Evolutionary conservation across 1,284 basidiomycete genomes (phyloP).

Genomic region (Coniferiporia weirii): DNA sequence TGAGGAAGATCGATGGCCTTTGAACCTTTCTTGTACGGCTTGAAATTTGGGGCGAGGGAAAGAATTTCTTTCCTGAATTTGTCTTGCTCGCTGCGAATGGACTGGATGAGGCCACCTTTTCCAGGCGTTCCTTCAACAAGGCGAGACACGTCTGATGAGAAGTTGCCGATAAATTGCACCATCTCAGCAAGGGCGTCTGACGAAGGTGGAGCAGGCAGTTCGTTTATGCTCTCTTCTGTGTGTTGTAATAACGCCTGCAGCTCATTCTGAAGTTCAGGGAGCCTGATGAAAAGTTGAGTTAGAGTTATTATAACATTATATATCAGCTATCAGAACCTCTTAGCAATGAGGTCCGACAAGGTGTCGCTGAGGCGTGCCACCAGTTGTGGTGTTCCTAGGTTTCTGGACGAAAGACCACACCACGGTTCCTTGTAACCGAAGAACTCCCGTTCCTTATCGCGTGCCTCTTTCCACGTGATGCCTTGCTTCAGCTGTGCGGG

Average conservation of each 20-base stretch:
- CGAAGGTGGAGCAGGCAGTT: conserved; percentile 49
- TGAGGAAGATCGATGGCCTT: background rate
- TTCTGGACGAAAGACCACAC: conserved; percentile 44
- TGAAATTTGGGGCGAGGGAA: conserved; percentile 46
- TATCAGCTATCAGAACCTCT: conserved; percentile 33
- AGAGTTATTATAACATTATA: conserved; percentile 20
- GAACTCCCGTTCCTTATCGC: conserved; percentile 59
- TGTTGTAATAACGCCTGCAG: conserved; percentile 39
- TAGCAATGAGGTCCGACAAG: conserved; percentile 53
- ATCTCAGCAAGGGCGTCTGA: conserved; percentile 53
- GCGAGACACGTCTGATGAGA: conserved; percentile 39
- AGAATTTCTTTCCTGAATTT: conserved; percentile 44
- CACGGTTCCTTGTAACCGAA: conserved; percentile 56
- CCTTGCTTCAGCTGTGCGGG: conserved; percentile 28
- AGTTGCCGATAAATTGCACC: conserved; percentile 39
- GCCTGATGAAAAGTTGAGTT: conserved; percentile 33
- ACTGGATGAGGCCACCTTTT: conserved; percentile 46
- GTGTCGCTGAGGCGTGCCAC: conserved; percentile 49
- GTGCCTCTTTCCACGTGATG: conserved; percentile 56
- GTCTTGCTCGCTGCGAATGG: conserved; percentile 44
- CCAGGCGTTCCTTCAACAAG: conserved; percentile 49
- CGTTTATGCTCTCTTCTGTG: conserved; percentile 32
- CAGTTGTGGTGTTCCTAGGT: conserved; percentile 50
- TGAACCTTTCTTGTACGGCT: conserved; percentile 27
- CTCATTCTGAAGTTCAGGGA: conserved; percentile 55